Evolutionary conservation across 129 eudicot species (phyloP), one percentile per base, ranked within the genome.

Genomic region (Gnaphalium uliginosum): DNA sequence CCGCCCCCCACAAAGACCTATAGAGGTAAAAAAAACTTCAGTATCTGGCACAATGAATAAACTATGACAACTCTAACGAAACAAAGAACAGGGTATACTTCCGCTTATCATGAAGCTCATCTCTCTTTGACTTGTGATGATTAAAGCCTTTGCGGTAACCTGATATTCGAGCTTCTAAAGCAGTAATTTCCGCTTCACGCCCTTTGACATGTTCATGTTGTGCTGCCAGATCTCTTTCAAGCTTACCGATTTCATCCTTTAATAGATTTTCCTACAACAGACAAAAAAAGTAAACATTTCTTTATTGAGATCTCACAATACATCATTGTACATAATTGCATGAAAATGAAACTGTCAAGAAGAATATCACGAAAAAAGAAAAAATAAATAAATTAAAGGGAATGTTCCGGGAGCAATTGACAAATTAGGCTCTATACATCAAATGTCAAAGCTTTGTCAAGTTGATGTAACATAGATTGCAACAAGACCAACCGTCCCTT

Each of bases 1-100:
- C 99, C 62, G 74, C 79, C 37, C 72, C 85, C 99, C 99, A 91
- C 84, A 95, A 76, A 57, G 90, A 79, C 94, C 99, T 95, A 79
- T 54, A 71, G 6, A 58, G 7, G 53, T 54, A 35, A 22, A 26
- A 81, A 54, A 65, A 53, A 68, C 32, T 30, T 63, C 58, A 82
- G 76, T 74, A 86, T 76, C 71, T 35, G 65, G 63, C 66, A 80
- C 35, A 56, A 61, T 19, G 30, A 35, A 18, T 15, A 71, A n/a
- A 24, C 17, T 15, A 19, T 2, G 62, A 69, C 43, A 46, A 46
- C 18, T 51, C 19, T 19, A 26, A 51, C 24, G 32, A 25, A 71
- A 68, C 17, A 76, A 39, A 60, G 72, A 62, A 73, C n/a, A 58
- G 17, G 26, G 37, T 85, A 72, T 88, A 95, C 99, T 91, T 95